A percentile compares a stretch with the other conserved stretches of the same genome.
Evolutionary conservation across 768 basidiomycete genomes (phyloP).

Genomic region (Tulasnella sp.): DNA sequence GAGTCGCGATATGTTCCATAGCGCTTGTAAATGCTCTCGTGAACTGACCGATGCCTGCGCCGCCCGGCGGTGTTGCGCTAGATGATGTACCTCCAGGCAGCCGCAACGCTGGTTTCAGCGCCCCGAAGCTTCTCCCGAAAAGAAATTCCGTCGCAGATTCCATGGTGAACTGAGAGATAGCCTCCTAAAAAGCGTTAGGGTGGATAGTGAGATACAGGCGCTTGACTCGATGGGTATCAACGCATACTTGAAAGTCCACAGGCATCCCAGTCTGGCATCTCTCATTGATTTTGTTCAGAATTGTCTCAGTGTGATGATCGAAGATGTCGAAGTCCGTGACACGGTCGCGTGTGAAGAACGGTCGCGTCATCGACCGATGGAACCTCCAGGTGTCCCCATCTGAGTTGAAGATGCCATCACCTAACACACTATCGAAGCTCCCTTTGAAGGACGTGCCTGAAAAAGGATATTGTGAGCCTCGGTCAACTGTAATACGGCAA

Average conservation of each 20-base stretch:
- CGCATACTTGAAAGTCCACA: constrained; percentile 44
- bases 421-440: constrained; percentile 27
- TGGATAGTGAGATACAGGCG: not conserved
- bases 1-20: not conserved
- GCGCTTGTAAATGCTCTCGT: not conserved
- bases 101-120: constrained; percentile 20
- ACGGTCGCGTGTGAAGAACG: constrained; percentile 55
- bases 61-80: constrained; percentile 15
- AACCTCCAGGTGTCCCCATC: constrained; percentile 57
- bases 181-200: constrained; percentile 28
- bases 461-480: not conserved
- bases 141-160: constrained; percentile 59
- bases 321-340: constrained; percentile 56
- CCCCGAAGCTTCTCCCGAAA: constrained; percentile 48
- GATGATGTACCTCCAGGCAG: constrained; percentile 25
- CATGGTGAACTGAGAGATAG: constrained; percentile 52
- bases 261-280: constrained; percentile 39
- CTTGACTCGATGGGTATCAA: not conserved
- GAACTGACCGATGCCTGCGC: not conserved
- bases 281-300: constrained; percentile 34
- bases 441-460: constrained; percentile 27
- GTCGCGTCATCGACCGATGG: constrained; percentile 57
- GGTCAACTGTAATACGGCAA: not conserved
- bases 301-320: constrained; percentile 40
- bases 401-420: constrained; percentile 50